Evolutionary conservation across 176 grass and related monocot genomes (phyloP).

Genomic region (Themeda triandra): DNA sequence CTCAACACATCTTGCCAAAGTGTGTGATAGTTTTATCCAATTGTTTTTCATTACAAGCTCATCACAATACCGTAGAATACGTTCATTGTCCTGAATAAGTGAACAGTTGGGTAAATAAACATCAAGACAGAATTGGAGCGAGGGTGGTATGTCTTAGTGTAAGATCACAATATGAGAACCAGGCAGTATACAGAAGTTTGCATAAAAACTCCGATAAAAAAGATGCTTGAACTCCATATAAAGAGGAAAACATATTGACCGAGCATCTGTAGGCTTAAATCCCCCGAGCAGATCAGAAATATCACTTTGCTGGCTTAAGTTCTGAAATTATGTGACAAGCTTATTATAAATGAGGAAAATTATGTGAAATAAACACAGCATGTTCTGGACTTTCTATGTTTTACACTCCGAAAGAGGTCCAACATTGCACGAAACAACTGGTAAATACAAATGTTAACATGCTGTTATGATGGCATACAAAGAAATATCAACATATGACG

Average conservation of each 20-base stretch:
- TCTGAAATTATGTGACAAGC: slow-evolving; percentile 49
- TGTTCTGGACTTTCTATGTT: slow-evolving; percentile 4
- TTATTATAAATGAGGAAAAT: not conserved
- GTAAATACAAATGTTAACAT: not conserved
- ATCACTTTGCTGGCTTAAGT: slow-evolving; percentile 97
- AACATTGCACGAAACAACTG: not conserved
- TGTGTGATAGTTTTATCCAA: slow-evolving; percentile 65
- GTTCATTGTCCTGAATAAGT: slow-evolving; percentile 62
- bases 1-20: slow-evolving; percentile 29
- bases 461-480: not conserved
- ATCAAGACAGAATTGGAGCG: not conserved
- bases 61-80: slow-evolving; percentile 39
- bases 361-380: not conserved
- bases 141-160: not conserved
- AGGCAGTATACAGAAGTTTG: slow-evolving; percentile 45
- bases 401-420: not conserved
- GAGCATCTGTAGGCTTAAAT: slow-evolving; percentile 84
- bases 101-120: slow-evolving; percentile 2
- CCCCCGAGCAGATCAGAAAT: slow-evolving; percentile 94
- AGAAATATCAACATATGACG: not conserved
- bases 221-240: slow-evolving; percentile 83
- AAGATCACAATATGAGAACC: slow-evolving; percentile 4
- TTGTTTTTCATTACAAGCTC: slow-evolving; percentile 54
- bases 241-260: slow-evolving; percentile 84
- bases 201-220: slow-evolving; percentile 62